Conservation (phyloP, 169 alveolate species). For the Plasmodium gaboni region DNA sequence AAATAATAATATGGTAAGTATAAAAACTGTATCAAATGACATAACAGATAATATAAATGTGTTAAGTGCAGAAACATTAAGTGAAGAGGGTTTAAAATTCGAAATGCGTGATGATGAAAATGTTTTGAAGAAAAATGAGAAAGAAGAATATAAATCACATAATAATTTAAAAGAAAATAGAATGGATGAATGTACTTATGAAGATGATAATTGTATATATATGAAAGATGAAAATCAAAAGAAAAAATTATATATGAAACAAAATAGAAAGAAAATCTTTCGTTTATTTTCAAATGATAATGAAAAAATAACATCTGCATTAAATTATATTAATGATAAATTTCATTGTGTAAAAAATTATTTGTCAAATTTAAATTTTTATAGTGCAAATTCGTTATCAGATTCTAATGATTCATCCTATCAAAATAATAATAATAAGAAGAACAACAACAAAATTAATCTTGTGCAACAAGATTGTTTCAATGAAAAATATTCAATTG, state of each 20-base stretch:
- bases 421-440: not conserved
- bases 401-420: not conserved
- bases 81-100: not conserved
- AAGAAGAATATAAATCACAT: not conserved
- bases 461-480: too few species aligned
- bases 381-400: conserved; percentile 8
- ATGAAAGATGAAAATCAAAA: conserved; percentile 15
- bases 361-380: conserved; percentile 24
- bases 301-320: conserved; percentile 20
- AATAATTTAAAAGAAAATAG: not conserved
- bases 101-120: not conserved
- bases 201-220: conserved; percentile 15
- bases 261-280: conserved; percentile 32
- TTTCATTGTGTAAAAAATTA: conserved; percentile 38
- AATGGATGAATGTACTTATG: not conserved
- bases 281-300: conserved; percentile 45
- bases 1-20: too few species aligned
- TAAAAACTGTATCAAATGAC: too few species aligned
- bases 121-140: not conserved
- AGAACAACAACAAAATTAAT: not conserved
- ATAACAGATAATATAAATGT: not conserved
- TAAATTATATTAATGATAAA: conserved; percentile 38
- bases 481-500: too few species aligned
- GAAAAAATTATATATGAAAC: conserved; percentile 30
- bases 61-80: not conserved